Evolutionary conservation across 805 yeast species (phyloP).

Genomic region (Wickerhamomyces subpelliculosus): DNA sequence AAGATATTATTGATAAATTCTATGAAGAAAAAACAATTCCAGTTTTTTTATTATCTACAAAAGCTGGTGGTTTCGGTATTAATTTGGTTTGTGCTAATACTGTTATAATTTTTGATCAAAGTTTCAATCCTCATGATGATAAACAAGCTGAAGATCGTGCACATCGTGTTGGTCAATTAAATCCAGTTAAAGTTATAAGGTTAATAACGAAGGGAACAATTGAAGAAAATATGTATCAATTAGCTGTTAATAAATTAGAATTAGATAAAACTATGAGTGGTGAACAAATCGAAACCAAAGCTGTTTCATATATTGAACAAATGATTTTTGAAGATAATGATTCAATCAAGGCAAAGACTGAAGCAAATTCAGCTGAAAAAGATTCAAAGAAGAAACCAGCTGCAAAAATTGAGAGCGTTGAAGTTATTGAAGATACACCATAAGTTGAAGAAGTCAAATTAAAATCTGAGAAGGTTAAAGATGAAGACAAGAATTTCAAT

Average conservation of each 20-base stretch:
- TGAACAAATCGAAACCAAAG: conserved; percentile 21
- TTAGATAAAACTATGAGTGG: conserved; percentile 46
- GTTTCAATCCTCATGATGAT: conserved; percentile 97
- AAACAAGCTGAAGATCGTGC: conserved; percentile 98
- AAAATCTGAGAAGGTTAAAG: no score
- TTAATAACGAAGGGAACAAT: conserved; percentile 69
- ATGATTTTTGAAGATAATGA: conserved; percentile 30
- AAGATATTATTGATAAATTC: conserved; percentile 82
- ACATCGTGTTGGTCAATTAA: conserved; percentile 92
- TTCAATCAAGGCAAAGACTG: not conserved
- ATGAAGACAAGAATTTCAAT: no score
- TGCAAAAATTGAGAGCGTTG: no score
- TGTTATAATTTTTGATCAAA: conserved; percentile 86
- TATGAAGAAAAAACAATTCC: conserved; percentile 78
- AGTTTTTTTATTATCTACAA: conserved; percentile 82
- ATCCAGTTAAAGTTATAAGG: conserved; percentile 73
- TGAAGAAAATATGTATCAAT: conserved; percentile 79
- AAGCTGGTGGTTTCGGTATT: conserved; percentile 99
- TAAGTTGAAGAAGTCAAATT: no score
- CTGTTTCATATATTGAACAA: conserved; percentile 28
- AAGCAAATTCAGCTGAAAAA: no score
- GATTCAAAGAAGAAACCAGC: not conserved
- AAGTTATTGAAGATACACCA: not conserved
- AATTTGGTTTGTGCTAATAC: conserved; percentile 92
- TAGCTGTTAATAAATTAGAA: conserved; percentile 88